Evolutionary conservation across 2,329 filamentous ascomycete species (phyloP).

Genomic region (Mycosphaerella sp.): DNA sequence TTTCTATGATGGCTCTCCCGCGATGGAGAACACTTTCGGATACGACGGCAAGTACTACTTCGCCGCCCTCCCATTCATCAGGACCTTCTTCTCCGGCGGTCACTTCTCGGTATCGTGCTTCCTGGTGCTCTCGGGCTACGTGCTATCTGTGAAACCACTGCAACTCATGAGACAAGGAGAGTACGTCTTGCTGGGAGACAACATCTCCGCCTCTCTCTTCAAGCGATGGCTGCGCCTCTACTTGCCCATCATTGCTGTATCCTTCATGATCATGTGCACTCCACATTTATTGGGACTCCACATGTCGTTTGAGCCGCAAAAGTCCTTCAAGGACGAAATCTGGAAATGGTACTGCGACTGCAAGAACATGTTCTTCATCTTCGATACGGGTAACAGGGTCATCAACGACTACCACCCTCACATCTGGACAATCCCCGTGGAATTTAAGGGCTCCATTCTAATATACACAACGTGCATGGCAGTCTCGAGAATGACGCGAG

Average conservation of each 20-base stretch:
- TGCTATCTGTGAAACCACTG: conserved; percentile 46
- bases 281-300: conserved; percentile 48
- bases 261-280: conserved; percentile 48
- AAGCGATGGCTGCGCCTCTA: conserved; percentile 48
- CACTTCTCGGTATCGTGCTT: conserved; percentile 53
- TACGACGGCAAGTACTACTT: conserved; percentile 47
- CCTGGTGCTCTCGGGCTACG: conserved; percentile 50
- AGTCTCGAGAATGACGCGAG: conserved; percentile 50
- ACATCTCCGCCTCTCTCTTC: conserved; percentile 46
- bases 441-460: conserved; percentile 59
- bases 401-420: conserved; percentile 57
- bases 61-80: conserved; percentile 51
- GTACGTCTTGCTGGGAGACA: conserved; percentile 35
- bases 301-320: conserved; percentile 30
- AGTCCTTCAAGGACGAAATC: conserved; percentile 45
- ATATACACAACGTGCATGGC: conserved; percentile 55
- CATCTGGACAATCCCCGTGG: conserved; percentile 58
- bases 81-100: conserved; percentile 56
- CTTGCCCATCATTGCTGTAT: conserved; percentile 50
- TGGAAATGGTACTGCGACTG: conserved; percentile 51
- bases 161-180: conserved; percentile 32
- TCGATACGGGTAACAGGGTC: conserved; percentile 51
- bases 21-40: conserved; percentile 32
- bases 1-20: conserved; percentile 15
- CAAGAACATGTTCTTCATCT: conserved; percentile 66